Percentiles rank a stretch among this genome's conserved stretches.
Conservation (phyloP, 805 yeast species). For the Hanseniaspora pseudoguilliermondii region DNA sequence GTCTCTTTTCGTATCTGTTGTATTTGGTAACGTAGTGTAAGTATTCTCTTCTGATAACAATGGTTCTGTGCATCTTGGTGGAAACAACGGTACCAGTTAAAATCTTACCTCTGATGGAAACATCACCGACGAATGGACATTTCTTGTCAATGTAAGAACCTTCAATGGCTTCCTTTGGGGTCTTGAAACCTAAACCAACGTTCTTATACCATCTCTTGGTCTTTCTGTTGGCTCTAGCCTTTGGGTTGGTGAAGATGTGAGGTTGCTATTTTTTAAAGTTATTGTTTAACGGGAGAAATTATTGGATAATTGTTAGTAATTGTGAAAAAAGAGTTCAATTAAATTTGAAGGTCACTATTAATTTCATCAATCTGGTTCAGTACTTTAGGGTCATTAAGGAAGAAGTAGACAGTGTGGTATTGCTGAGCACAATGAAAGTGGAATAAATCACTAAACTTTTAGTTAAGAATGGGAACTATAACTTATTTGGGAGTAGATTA, state of each 20-base stretch:
- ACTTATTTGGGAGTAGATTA: too few relatives aligned
- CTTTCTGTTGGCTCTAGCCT: constrained; percentile 95
- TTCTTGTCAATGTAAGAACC: constrained; percentile 99
- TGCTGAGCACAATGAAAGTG: too few relatives aligned
- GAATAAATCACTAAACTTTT: too few relatives aligned
- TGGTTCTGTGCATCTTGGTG: constrained; percentile 99
- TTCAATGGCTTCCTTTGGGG: constrained; percentile 96
- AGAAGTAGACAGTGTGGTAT: too few relatives aligned
- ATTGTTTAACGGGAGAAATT: too few relatives aligned
- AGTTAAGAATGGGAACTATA: too few relatives aligned
- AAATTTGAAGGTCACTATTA: too few relatives aligned
- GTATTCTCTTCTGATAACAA: constrained; percentile 99
- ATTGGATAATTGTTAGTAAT: constrained; percentile 10
- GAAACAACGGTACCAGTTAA: constrained; percentile 99
- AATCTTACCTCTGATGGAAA: constrained; percentile 99
- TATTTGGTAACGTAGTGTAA: constrained; percentile 99
- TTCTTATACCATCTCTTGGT: constrained; percentile 99
- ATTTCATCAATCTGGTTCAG: too few relatives aligned
- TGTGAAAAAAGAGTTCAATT: not conserved
- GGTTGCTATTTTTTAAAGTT: constrained; percentile 60
- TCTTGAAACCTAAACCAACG: constrained; percentile 99
- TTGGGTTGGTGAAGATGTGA: constrained; percentile 99
- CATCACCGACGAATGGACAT: constrained; percentile 96
- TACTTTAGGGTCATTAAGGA: too few relatives aligned
- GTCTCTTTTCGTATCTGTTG: constrained; percentile 99